Evolutionary conservation across 768 basidiomycete species (phyloP), one percentile per base, ranked within the genome.

Genomic region (Daedaleopsis sinensis): DNA sequence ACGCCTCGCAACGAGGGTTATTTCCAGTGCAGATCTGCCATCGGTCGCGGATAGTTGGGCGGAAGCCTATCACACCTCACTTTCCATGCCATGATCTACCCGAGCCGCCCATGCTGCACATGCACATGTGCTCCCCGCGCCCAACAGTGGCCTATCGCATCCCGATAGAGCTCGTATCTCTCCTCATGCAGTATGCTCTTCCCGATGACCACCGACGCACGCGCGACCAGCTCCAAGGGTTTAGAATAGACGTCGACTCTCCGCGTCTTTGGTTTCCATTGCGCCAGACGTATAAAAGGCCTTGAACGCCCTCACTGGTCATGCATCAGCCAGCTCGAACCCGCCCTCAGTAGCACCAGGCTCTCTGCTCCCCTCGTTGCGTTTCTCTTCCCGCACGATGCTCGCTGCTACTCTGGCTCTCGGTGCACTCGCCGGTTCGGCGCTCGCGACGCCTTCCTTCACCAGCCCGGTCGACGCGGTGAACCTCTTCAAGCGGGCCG

Each of bases 401-500:
- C 52, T 70, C 49, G 59, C 65, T 57, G 55, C 67, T 12, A 53
- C 64, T n/a, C 39, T 73, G 32, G 39, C 72, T 48, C 24, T 74
- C 21, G 70, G 55, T 13, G 58, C 67, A 56, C 47, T 67, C 54
- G 64, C 57, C 21, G 63, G 62, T 52, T 52, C 65, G 53, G 67
- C 71, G 18, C 48, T 66, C 54, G 71, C 66, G 38, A 35, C 36
- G 23, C 64, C 69, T n/a, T 49, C 54, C 19, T 51, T 67, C 47
- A 61, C 43, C 49, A 37, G 36, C 21, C 53, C 52, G 3, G 58
- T 52, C 38, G 62, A 52, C n/a, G 35, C 65, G 2, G 58, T 61
- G 19, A 62, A 74, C 55, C 58, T 79, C 43, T 74, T 78, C 67
- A 70, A 66, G 38, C 67, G 70, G 12, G 61, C 80, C 46, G 75